Evolutionary conservation across 139 green algal species (phyloP).

Genomic region (Tetradesmus lagerheimii): DNA sequence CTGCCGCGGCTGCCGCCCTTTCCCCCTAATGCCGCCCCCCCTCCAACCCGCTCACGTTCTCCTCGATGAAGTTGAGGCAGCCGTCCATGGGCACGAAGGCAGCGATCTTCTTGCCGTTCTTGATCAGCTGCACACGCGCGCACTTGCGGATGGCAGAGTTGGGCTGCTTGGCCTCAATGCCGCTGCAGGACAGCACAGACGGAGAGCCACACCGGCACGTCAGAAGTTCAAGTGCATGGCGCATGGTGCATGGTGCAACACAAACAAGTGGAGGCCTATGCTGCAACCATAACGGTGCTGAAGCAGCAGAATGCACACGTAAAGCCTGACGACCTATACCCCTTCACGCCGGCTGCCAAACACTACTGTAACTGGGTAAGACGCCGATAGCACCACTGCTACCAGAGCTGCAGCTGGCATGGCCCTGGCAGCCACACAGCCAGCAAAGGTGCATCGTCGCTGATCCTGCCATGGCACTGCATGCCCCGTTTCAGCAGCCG

Average conservation of each 20-base stretch:
- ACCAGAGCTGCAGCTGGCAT: background rate
- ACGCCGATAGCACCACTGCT: background rate
- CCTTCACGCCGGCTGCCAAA: background rate
- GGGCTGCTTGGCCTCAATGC: slow-evolving; percentile 99
- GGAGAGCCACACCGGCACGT: background rate
- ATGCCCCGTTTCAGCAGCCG: no score
- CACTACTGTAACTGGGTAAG: background rate
- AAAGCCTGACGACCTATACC: background rate
- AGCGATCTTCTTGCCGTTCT: slow-evolving; percentile 99
- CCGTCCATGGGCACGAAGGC: slow-evolving; percentile 99
- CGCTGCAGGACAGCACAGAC: slow-evolving; percentile 69
- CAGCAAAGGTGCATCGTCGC: background rate
- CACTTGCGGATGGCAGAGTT: slow-evolving; percentile 99
- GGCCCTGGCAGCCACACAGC: background rate
- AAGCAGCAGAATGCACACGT: background rate
- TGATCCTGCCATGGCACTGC: background rate
- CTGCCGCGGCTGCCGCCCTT: no score
- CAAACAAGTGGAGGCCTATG: no score
- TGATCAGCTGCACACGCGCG: slow-evolving; percentile 99
- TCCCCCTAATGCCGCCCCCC: no score
- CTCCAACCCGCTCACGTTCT: slow-evolving; percentile 89
- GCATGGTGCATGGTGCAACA: background rate
- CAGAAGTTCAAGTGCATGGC: background rate
- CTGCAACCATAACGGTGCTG: no score
- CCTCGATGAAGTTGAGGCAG: slow-evolving; percentile 99